Conservation (phyloP, 805 yeast genomes). For the Candida bentonensis region DNA sequence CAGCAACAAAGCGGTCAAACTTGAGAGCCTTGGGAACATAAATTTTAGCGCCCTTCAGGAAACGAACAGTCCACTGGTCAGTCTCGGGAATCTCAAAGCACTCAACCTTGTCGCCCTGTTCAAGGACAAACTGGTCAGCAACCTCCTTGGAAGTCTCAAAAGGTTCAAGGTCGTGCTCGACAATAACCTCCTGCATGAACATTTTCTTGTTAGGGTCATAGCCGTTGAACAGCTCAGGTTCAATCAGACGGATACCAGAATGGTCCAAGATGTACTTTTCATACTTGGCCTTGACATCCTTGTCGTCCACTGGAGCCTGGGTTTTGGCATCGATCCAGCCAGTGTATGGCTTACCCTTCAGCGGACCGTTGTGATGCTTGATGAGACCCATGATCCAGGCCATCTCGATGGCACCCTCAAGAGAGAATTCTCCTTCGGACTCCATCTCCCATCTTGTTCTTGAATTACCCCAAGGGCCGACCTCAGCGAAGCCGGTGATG, state of each 20-base stretch:
- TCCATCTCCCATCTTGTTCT: slow-evolving; percentile 99
- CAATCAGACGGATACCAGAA: slow-evolving; percentile 92
- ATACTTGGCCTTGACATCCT: slow-evolving; percentile 82
- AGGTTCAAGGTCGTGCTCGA: slow-evolving; percentile 93
- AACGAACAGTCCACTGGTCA: slow-evolving; percentile 83
- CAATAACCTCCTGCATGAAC: slow-evolving; percentile 86
- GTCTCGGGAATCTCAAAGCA: slow-evolving; percentile 75
- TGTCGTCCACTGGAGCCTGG: slow-evolving; percentile 84
- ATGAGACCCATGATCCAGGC: slow-evolving; percentile 99
- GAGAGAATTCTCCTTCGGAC: slow-evolving; percentile 82
- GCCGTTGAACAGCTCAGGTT: slow-evolving; percentile 87
- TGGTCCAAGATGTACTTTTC: slow-evolving; percentile 82
- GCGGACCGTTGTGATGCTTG: slow-evolving; percentile 83
- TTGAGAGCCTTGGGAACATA: slow-evolving; percentile 78
- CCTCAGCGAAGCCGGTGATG: slow-evolving; percentile 96
- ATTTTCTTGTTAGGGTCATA: slow-evolving; percentile 92
- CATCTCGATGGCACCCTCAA: slow-evolving; percentile 95
- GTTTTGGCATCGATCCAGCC: slow-evolving; percentile 98
- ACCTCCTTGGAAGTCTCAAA: slow-evolving; percentile 92
- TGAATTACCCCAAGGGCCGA: slow-evolving; percentile 98
- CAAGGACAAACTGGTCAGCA: slow-evolving; percentile 84
- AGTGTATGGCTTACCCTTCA: slow-evolving; percentile 73
- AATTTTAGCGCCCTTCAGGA: slow-evolving; percentile 86
- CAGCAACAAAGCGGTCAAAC: slow-evolving; percentile 49
- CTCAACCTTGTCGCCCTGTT: slow-evolving; percentile 91